These are phyloP conservation scores for Carex parvula DNA, from an alignment of 176 grass and related monocot species.

Conservation along the genomic window DNA sequence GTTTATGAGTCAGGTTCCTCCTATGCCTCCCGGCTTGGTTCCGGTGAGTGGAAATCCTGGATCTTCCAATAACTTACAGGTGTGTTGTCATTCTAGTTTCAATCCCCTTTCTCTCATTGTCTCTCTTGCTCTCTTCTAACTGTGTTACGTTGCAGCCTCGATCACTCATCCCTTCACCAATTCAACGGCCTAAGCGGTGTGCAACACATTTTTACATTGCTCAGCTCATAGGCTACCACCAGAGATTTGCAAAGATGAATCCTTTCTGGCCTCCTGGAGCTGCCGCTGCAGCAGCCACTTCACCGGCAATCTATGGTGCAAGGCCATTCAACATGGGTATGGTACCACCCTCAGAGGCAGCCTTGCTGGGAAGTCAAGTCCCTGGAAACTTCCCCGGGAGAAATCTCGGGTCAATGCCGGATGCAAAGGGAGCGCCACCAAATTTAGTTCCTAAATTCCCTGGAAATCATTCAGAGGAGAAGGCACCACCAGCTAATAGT, in stretches of 20 bases:
- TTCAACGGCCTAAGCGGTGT: conserved; percentile 59
- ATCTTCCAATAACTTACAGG: conserved; percentile 56
- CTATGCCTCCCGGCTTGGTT: conserved; percentile 56
- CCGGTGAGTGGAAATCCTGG: conserved; percentile 57
- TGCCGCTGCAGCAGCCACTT: not conserved
- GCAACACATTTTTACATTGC: conserved; percentile 87
- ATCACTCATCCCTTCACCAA: conserved; percentile 37
- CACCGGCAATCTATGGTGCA: conserved; percentile 55
- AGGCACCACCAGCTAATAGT: conserved; percentile 31
- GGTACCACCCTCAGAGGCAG: conserved; percentile 48
- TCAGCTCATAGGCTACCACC: conserved; percentile 62
- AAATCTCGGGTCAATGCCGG: conserved; percentile 41
- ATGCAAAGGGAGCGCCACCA: conserved; percentile 40
- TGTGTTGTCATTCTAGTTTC: conserved; percentile 16
- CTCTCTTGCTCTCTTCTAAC: not conserved
- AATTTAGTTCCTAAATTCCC: conserved; percentile 31
- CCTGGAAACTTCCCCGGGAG: conserved; percentile 71
- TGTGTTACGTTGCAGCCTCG: conserved; percentile 45
- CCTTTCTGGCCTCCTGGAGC: conserved; percentile 61
- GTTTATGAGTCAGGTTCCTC: conserved; percentile 68
- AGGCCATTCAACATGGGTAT: conserved; percentile 61
- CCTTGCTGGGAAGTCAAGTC: conserved; percentile 59
- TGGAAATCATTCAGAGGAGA: conserved; percentile 55
- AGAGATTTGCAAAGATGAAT: conserved; percentile 67
- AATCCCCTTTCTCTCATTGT: not conserved